phyloP scores from a whole-genome alignment of 176 grass and related monocot genomes.

The Thinopyrum elongatum region DNA sequence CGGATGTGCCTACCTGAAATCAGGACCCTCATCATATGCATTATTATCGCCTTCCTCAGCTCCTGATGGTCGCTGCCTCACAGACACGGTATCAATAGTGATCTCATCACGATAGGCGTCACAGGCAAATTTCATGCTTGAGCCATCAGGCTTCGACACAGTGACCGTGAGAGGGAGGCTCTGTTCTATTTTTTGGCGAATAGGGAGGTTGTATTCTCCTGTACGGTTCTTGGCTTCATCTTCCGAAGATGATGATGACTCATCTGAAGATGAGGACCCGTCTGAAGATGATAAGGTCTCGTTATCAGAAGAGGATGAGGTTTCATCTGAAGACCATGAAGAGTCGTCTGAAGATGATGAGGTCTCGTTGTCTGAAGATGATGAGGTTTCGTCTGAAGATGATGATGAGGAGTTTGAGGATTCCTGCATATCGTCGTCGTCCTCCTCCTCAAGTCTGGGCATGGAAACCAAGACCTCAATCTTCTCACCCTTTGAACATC shows the following conservation, averaged over 20 bases:
- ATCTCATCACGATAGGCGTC: constrained; percentile 74
- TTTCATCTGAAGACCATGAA: too few relatives aligned
- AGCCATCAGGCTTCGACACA: constrained; percentile 52
- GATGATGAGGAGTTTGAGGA: not conserved
- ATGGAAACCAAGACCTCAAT: constrained; percentile 70
- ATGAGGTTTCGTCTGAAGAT: too few relatives aligned
- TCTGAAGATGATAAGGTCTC: too few relatives aligned
- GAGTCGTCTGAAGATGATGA: too few relatives aligned
- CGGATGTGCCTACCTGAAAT: constrained; percentile 56
- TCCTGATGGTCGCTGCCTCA: constrained; percentile 16
- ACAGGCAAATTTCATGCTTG: constrained; percentile 62
- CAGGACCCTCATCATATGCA: constrained; percentile 73
- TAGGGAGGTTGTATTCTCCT: constrained; percentile 42
- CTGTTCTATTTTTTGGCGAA: constrained; percentile 1
- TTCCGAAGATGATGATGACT: not conserved
- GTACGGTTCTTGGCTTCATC: constrained; percentile 12
- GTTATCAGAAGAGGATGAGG: too few relatives aligned
- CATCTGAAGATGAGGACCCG: too few relatives aligned
- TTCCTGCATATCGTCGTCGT: not conserved
- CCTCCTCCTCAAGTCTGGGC: constrained; percentile 66
- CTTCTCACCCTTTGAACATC: constrained; percentile 59
- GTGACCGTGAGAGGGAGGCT: constrained; percentile 50
- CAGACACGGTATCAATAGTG: constrained; percentile 58
- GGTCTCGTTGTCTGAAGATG: too few relatives aligned
- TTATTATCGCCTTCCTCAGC: not conserved